These are phyloP conservation scores for Paraurostyla sp. DNA, from an alignment of 73 alveolate genomes.

Conservation along the genomic window DNA sequence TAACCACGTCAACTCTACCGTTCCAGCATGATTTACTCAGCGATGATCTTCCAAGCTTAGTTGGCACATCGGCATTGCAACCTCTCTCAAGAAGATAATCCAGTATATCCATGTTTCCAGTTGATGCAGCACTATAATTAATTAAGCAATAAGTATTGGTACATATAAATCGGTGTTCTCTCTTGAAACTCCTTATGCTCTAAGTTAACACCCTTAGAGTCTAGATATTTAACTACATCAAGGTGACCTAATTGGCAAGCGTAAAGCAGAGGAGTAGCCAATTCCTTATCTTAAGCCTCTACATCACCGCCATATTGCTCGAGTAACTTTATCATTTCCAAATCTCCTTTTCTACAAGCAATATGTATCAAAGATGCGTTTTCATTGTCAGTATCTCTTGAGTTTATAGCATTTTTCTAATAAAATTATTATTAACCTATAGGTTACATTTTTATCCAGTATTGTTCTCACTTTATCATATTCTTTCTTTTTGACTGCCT, in stretches of 20 bases:
- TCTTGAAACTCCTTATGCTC: constrained; percentile 81
- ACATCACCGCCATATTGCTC: constrained; percentile 77
- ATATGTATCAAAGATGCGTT: constrained; percentile 78
- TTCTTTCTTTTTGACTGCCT: constrained; percentile 52
- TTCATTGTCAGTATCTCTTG: constrained; percentile 44
- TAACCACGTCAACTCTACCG: constrained; percentile 83
- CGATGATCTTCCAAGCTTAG: constrained; percentile 89
- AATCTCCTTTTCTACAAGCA: constrained; percentile 75
- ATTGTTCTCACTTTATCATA: constrained; percentile 40
- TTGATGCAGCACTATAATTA: constrained; percentile 62
- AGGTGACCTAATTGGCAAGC: constrained; percentile 78
- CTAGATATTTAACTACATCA: constrained; percentile 77
- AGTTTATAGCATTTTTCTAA: constrained; percentile 44
- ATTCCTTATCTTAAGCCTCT: constrained; percentile 84
- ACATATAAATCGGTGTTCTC: constrained; percentile 83
- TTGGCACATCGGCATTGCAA: constrained; percentile 80
- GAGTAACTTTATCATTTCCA: constrained; percentile 76
- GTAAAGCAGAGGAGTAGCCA: constrained; percentile 85
- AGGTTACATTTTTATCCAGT: constrained; percentile 28
- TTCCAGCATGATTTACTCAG: constrained; percentile 94
- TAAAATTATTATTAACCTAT: neutral
- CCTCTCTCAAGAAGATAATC: constrained; percentile 78
- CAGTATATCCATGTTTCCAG: constrained; percentile 76
- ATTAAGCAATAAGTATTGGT: neutral
- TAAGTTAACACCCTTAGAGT: constrained; percentile 80